phyloP scores from a whole-genome alignment of 345 rosid genomes.

The Carallia brachiata region DNA sequence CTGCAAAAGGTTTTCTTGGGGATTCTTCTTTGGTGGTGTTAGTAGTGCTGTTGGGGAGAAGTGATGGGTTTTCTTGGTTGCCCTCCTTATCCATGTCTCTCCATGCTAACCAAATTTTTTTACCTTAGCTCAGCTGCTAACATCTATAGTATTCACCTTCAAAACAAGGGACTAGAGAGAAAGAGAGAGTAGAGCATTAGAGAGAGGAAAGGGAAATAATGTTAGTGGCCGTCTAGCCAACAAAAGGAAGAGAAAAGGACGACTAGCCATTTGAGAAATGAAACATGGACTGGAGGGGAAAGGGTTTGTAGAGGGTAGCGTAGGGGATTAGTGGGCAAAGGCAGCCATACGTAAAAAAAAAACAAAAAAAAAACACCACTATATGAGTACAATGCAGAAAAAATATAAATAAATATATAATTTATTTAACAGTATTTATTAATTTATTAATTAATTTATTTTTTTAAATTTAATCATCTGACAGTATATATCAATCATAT shows the following conservation, averaged over 20 bases:
- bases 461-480: no score
- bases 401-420: no score
- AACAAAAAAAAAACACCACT: no score
- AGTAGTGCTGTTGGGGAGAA: conserved; percentile 21
- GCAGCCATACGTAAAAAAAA: conserved; percentile 29
- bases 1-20: conserved; percentile 28
- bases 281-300: neutral
- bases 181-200: conserved; percentile 26
- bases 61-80: conserved; percentile 43
- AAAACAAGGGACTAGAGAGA: neutral
- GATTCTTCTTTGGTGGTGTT: conserved; percentile 30
- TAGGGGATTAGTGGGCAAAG: conserved; percentile 37
- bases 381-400: no score
- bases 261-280: neutral
- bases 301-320: neutral
- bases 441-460: no score
- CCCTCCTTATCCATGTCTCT: conserved; percentile 67
- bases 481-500: no score
- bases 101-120: conserved; percentile 32
- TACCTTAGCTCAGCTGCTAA: conserved; percentile 33
- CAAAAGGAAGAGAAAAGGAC: conserved; percentile 3
- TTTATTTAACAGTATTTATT: no score
- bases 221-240: conserved; percentile 11
- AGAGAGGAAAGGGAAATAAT: neutral
- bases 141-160: conserved; percentile 5